Base-by-base conservation (phyloP, 2,329 filamentous ascomycete species). In the Magnaporthales sp. region DNA sequence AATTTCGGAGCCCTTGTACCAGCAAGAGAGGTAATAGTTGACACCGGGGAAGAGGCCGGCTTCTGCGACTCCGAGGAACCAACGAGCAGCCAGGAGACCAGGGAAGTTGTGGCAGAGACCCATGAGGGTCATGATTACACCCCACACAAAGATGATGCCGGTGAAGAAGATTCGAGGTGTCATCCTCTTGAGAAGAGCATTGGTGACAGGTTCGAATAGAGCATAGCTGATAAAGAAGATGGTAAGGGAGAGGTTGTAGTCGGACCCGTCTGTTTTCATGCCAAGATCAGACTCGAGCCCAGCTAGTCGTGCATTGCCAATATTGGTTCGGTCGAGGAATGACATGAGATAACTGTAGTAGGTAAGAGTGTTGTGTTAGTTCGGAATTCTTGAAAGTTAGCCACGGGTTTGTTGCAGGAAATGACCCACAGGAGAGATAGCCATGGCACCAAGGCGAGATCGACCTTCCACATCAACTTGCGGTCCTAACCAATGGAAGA, bases 1-100 rank as follows among this genome's bases (percentile, higher is more conserved):
- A 66, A 95, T 90, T 72, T 96, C 92, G 19, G 83, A 85, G 46
- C 91, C 83, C 73, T 86, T 89, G 72, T 95, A 96, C 92, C 92
- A 96, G 74, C 90, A 93, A 0, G 88, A 91, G 0, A 95, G 83
- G 73, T 93, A 93, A 75, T 92, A 94, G 70, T 90, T 91, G 19
- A 93, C 86, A 1, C 89, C 78, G 0, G 81, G 81, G 63, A 83
- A 76, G 4, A 83, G 73, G 3, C 81, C 81, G 1, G 80, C 80
- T 69, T 83, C 81, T 15, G 81, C 77, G 1, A 77, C 72, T 1
- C 81, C 81, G 7, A 83, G 74, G 11, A 83, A 73, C 32, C 82
- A 77, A 0, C 80, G 79, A 10, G 80, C 75, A 1, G 72, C 77
- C 15, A 83, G 72, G 1, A 84, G 74, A 2, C 74, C 75, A 11